Percentiles rank a stretch among this genome's conserved stretches.
phyloP scores from a whole-genome alignment of 495 filamentous ascomycete genomes.

The Polyplosphaeria fusca region DNA sequence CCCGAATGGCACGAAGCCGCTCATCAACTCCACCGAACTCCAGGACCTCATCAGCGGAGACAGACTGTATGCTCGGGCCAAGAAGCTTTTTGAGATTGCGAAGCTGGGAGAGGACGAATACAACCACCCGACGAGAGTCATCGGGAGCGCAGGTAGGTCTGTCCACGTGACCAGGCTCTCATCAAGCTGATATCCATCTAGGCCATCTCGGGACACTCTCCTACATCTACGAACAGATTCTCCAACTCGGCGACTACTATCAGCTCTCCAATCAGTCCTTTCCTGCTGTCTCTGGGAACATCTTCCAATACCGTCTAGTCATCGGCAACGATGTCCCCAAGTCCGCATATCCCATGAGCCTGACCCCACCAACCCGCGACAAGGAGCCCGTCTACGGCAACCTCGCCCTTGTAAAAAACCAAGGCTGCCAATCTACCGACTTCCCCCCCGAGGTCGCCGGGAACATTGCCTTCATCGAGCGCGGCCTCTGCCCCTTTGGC shows the following conservation, averaged over 20 bases:
- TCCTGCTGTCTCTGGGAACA: slow-evolving; percentile 55
- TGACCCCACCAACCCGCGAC: slow-evolving; percentile 58
- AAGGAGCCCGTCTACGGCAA: slow-evolving; percentile 50
- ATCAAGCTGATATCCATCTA: slow-evolving; percentile 17
- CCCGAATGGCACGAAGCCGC: slow-evolving; percentile 19
- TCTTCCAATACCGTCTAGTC: slow-evolving; percentile 56
- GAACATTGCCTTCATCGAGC: slow-evolving; percentile 59
- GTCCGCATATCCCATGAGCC: slow-evolving; percentile 54
- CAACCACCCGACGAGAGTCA: slow-evolving; percentile 61
- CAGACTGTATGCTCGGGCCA: slow-evolving; percentile 52
- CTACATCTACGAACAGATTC: slow-evolving; percentile 55
- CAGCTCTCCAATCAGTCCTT: slow-evolving; percentile 57
- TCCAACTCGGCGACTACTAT: slow-evolving; percentile 55
- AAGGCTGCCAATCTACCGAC: slow-evolving; percentile 42
- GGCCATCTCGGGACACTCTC: slow-evolving; percentile 58
- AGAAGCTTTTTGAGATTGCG: slow-evolving; percentile 56
- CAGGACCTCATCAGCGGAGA: slow-evolving; percentile 53
- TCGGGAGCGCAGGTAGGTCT: slow-evolving; percentile 56
- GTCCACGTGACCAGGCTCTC: background rate
- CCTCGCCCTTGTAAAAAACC: slow-evolving; percentile 25
- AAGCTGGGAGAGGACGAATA: slow-evolving; percentile 53
- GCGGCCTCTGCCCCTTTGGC: slow-evolving; percentile 61
- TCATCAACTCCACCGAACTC: slow-evolving; percentile 52
- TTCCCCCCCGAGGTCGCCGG: slow-evolving; percentile 55
- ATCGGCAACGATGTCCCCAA: slow-evolving; percentile 51